phyloP scores from a whole-genome alignment of 768 basidiomycete species.

The Suillus luteus region DNA sequence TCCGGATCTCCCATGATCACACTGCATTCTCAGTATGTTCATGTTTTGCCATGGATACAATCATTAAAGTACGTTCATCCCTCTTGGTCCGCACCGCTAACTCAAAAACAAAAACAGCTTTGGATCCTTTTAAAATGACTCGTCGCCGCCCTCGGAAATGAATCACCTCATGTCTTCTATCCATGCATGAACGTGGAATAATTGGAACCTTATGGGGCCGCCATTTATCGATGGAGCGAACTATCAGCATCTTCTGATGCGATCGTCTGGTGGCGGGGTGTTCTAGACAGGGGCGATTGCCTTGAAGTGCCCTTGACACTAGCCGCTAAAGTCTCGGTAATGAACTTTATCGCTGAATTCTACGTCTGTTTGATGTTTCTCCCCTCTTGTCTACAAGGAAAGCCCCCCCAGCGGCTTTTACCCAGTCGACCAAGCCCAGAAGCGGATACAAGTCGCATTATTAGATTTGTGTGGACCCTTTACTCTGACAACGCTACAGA shows the following conservation, averaged over 20 bases:
- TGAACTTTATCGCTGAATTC: constrained; percentile 19
- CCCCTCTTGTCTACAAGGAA: not conserved
- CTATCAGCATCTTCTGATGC: constrained; percentile 31
- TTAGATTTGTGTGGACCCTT: not conserved
- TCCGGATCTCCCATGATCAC: constrained; percentile 16
- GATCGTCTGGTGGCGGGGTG: constrained; percentile 24
- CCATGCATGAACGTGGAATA: constrained; percentile 29
- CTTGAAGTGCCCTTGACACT: constrained; percentile 10
- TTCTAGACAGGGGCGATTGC: constrained; percentile 17
- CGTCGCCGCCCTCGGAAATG: constrained; percentile 35
- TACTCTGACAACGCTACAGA: not conserved
- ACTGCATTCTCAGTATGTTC: constrained; percentile 7
- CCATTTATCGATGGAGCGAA: constrained; percentile 28
- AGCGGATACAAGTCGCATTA: not conserved
- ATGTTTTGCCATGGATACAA: constrained; percentile 25
- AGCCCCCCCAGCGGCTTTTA: not conserved
- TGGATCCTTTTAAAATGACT: not conserved
- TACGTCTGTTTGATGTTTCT: not conserved
- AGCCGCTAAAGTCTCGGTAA: constrained; percentile 24
- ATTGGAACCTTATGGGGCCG: constrained; percentile 21
- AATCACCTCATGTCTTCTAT: constrained; percentile 34
- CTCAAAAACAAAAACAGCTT: constrained; percentile 4
- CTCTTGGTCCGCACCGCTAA: constrained; percentile 1
- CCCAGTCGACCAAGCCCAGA: not conserved
- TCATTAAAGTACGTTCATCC: not conserved